A percentile compares a stretch with the other conserved stretches of the same genome.
Evolutionary conservation across 2,329 filamentous ascomycete genomes (phyloP).

Genomic region (Dactylellina sp.): DNA sequence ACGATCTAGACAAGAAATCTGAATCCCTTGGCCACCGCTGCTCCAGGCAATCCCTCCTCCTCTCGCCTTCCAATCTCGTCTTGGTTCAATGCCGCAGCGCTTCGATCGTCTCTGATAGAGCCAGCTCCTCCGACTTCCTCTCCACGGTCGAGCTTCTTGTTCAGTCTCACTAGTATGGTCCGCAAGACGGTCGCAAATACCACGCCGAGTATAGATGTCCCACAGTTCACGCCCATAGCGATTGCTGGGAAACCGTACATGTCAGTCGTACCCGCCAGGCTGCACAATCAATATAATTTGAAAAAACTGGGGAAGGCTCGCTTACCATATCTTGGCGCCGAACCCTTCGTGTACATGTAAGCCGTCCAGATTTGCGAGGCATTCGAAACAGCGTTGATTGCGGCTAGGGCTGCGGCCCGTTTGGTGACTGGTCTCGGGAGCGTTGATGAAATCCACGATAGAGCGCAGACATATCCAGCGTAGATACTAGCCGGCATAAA

Average conservation of each 20-base stretch:
- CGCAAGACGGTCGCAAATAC: constrained; percentile 73
- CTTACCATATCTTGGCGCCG: constrained; percentile 54
- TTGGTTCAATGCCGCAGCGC: constrained; percentile 3
- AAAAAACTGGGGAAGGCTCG: not conserved
- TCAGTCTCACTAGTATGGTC: constrained; percentile 73
- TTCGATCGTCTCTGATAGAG: constrained; percentile 10
- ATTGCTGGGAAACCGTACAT: constrained; percentile 65
- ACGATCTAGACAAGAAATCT: constrained; percentile 71
- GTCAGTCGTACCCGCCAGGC: too few species aligned
- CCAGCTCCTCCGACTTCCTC: constrained; percentile 65
- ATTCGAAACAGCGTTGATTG: constrained; percentile 80
- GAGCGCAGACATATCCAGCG: constrained; percentile 74
- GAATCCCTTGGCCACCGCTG: constrained; percentile 73
- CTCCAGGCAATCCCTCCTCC: constrained; percentile 69
- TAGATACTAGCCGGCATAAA: constrained; percentile 74
- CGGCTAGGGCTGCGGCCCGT: constrained; percentile 77
- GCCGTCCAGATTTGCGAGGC: constrained; percentile 76
- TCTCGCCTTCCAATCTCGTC: constrained; percentile 62
- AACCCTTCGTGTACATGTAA: constrained; percentile 73
- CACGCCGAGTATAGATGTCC: constrained; percentile 74
- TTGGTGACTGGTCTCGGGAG: constrained; percentile 81
- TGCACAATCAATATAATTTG: too few species aligned
- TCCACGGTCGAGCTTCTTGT: constrained; percentile 76
- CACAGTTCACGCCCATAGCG: constrained; percentile 77
- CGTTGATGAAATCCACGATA: constrained; percentile 81